A percentile compares a stretch with the other conserved stretches of the same genome.
These are phyloP conservation scores for Fonsecaea pedrosoi DNA, from an alignment of 2,329 filamentous ascomycete genomes.

Conservation along the genomic window DNA sequence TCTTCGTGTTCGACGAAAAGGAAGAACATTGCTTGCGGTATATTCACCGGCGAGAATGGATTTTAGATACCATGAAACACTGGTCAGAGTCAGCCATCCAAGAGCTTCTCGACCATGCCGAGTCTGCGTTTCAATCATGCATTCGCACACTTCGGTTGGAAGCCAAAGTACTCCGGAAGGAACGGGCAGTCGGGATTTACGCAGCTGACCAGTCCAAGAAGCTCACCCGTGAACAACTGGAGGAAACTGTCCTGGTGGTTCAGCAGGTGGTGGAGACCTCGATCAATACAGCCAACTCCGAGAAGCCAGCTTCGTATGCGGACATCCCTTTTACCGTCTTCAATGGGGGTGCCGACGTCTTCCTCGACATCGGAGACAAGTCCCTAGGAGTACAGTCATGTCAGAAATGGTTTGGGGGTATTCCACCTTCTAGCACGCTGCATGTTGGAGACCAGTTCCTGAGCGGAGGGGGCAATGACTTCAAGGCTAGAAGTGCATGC, in stretches of 20 bases:
- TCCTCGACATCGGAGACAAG: constrained; percentile 98
- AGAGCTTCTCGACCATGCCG: constrained; percentile 84
- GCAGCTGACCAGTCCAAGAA: constrained; percentile 65
- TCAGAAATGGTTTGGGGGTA: constrained; percentile 82
- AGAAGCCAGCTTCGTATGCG: constrained; percentile 27
- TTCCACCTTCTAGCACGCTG: constrained; percentile 70
- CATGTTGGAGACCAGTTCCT: constrained; percentile 97
- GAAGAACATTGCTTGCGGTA: constrained; percentile 72
- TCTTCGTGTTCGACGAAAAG: constrained; percentile 76
- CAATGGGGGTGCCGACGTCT: constrained; percentile 96
- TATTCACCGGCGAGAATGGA: constrained; percentile 65
- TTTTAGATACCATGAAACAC: constrained; percentile 62
- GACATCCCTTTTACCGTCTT: constrained; percentile 91
- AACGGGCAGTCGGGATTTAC: constrained; percentile 81
- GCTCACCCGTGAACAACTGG: constrained; percentile 85
- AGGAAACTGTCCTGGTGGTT: constrained; percentile 93
- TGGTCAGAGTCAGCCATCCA: constrained; percentile 71
- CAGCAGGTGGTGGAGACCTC: constrained; percentile 91
- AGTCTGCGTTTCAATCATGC: constrained; percentile 81
- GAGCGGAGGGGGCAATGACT: constrained; percentile 94
- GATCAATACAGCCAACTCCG: constrained; percentile 54
- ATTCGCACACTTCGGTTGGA: constrained; percentile 75
- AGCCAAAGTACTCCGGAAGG: constrained; percentile 82
- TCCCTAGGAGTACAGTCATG: constrained; percentile 93
- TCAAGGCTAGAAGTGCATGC: constrained; percentile 89